Base-by-base conservation (phyloP, 495 filamentous ascomycete species). In the Rhizodiscina lignyota region DNA sequence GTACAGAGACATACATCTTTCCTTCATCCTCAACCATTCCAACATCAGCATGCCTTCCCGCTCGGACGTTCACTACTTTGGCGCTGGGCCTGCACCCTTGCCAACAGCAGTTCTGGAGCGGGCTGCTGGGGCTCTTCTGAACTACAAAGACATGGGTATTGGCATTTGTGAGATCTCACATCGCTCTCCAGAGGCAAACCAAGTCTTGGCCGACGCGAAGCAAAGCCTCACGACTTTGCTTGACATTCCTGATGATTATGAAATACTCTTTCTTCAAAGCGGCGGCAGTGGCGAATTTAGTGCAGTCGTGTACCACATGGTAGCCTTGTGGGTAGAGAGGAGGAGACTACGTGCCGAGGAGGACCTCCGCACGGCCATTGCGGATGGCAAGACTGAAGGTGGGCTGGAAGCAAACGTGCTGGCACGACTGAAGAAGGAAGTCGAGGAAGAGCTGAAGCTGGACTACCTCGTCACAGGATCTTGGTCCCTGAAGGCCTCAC, bases 401-500 rank as follows among this genome's bases (percentile, higher is more conserved):
- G 30, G 17, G 10, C 11, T 35, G 18, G 30, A 54, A 30, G 69
- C 66, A 17, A 66, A 67, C 28, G 55, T 83, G 13, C 45, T 81
- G 4, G 61, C 67, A 37, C 58, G 64, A 34, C 61, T 91, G 34
- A 62, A 63, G 40, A 68, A 68, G 45, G 70, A 73, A 30, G 62
- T 83, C 1, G 61, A 73, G 32, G 54, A 70, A 26, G 70, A 79
- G 26, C 52, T 92, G 50, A 76, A 73, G 52, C 53, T 89, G 15
- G 89, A 94, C 54, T 96, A 96, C 53, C 62, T 94, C 13, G 78
- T 94, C 23, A 92, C 89, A 24, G 86, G 87, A 39, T 71, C 73
- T n/a, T 93, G 89, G 87, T 86, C 80, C 20, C 63, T 81, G 42
- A 94, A 96, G 57, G 85, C 84, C n/a, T 76, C 69, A 29, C 78